phyloP scores from a whole-genome alignment of 1,139 yeast genomes.

The Tardiomyces digboiensis region DNA sequence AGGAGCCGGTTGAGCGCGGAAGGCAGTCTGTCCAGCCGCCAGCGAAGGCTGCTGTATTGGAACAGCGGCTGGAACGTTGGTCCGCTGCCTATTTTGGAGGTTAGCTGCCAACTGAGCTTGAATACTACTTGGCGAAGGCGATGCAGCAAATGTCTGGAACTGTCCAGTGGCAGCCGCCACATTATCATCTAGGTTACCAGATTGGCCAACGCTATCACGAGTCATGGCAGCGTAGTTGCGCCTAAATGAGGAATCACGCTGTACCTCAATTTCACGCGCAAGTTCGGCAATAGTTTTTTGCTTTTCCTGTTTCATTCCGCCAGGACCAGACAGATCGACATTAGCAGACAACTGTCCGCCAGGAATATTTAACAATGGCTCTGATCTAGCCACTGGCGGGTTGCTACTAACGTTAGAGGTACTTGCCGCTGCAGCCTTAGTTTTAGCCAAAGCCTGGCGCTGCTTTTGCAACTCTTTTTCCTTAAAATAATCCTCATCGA shows the following conservation, averaged over 20 bases:
- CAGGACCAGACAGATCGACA: not conserved
- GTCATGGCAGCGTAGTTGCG: not conserved
- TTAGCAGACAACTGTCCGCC: conserved; percentile 11
- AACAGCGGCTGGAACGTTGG: conserved; percentile 1
- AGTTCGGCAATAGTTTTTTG: conserved; percentile 45
- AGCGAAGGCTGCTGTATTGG: conserved; percentile 12
- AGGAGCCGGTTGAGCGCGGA: conserved; percentile 11
- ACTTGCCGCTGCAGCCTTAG: conserved; percentile 7
- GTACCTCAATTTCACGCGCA: conserved; percentile 41
- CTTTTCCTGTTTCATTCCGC: conserved; percentile 7
- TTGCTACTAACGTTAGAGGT: not conserved
- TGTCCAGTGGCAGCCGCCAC: not conserved
- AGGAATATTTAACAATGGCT: not conserved
- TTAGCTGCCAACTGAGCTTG: conserved; percentile 15
- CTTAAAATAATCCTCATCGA: conserved; percentile 73
- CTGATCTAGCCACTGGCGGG: not conserved
- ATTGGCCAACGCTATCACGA: not conserved
- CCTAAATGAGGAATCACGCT: not conserved
- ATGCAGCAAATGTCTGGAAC: conserved; percentile 1
- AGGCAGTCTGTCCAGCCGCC: conserved; percentile 18
- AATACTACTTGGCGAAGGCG: conserved; percentile 14
- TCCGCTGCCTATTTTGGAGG: conserved; percentile 8
- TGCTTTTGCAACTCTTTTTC: conserved; percentile 73
- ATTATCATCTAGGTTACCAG: not conserved
- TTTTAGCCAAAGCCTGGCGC: conserved; percentile 29